Evolutionary conservation across 768 basidiomycete genomes (phyloP), one percentile per base, ranked within the genome.

Genomic region (Brasilioporus rufonigricans): DNA sequence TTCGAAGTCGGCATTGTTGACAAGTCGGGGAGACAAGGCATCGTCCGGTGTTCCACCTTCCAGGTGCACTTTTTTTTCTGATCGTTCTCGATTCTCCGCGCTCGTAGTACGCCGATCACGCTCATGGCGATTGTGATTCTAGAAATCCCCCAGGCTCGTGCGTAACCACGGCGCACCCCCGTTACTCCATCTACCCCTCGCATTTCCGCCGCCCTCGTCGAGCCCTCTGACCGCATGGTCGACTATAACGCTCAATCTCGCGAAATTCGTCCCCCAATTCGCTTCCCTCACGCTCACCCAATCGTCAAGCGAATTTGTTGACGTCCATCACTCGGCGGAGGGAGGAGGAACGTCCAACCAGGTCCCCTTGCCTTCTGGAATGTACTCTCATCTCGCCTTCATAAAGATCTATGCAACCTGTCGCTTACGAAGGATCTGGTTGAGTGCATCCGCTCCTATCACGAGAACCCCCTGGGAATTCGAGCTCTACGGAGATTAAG

Each of bases 391-490:
- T 73, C 76, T 86, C 44, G 78, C 82, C n/a, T 87, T 83, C 62
- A 74, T 91, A 60, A 87, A 85, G 66, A 79, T 92, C 43, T 86
- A 90, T 65, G 88, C 89, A 21, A 89, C 80, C 35, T 92, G 90
- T 71, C 80, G 89, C 35, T 70, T 92, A 61, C 75, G 86, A 57
- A 76, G 90, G 64, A 81, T 92, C 27, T 92, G 90, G 89, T 81
- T 91, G 68, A 81, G 79, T 59, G 80, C 87, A 58, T 71, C 68
- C 44, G 78, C 78, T 10, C 77, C 80, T 52, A 67, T 71, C 50
- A 79, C 83, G 55, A 77, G 74, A 56, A 67, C 77, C 9, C 87
- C 89, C 31, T 89, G 86, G 87, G 89, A 91, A 71, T 89, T 91
- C 65, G 80, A 85, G 64, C 73, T 91, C 43, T 90, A 87, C 65